phyloP scores from a whole-genome alignment of 1,284 basidiomycete genomes.

The Athelia sp. region DNA sequence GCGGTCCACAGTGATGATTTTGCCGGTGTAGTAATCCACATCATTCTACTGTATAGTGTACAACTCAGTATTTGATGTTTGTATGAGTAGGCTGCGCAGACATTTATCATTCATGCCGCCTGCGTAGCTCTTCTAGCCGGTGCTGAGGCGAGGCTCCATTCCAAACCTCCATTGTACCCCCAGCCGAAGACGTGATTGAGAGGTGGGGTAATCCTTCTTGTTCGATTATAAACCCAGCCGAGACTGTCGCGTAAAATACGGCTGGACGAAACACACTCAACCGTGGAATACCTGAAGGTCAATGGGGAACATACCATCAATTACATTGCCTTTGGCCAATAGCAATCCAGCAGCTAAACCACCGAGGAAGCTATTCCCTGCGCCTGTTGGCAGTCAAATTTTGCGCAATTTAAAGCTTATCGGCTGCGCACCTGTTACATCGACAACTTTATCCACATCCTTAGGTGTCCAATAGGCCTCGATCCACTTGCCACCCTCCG shows the following conservation, averaged over 20 bases:
- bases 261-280: conserved; percentile 43
- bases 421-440: conserved; percentile 22
- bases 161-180: conserved; percentile 46
- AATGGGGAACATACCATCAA: conserved; percentile 64
- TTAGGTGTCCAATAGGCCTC: conserved; percentile 68
- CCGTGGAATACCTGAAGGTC: too few species aligned
- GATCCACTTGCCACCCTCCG: conserved; percentile 56
- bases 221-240: conserved; percentile 81
- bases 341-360: conserved; percentile 74
- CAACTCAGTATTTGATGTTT: neutral
- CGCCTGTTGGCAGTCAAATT: conserved; percentile 41
- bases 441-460: conserved; percentile 56
- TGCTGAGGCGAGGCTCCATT: conserved; percentile 59
- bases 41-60: conserved; percentile 1
- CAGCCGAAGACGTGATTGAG: conserved; percentile 14
- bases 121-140: conserved; percentile 48
- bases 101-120: conserved; percentile 18
- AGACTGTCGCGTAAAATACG: conserved; percentile 67
- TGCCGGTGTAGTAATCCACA: conserved; percentile 2
- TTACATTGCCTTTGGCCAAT: conserved; percentile 51
- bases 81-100: conserved; percentile 15
- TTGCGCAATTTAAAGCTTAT: neutral
- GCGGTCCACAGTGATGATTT: neutral
- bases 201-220: conserved; percentile 69
- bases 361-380: conserved; percentile 86